Evolutionary conservation across 1,139 yeast genomes (phyloP), one percentile per base, ranked within the genome.

Genomic region (Suhomyces bribrorum): DNA sequence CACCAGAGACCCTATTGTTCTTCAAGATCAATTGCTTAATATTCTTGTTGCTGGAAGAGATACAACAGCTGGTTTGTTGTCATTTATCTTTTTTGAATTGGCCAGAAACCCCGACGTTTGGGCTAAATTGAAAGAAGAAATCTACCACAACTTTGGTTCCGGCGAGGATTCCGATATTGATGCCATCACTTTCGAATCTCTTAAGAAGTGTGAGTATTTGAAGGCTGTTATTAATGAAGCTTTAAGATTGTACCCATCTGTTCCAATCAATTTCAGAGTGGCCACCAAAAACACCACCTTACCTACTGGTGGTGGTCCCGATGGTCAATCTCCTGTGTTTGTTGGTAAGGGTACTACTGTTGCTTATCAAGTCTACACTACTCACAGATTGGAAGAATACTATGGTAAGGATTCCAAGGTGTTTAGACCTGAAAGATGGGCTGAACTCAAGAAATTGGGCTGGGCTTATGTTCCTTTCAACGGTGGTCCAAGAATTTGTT

Each of bases 31-130:
- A 54, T 63, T 73, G 27, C 59, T 77, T 47, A 75, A 75, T 47
- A 72, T 77, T 45, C 57, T 77, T 41, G 59, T 77, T 18, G 82
- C 82, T 17, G 81, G 80, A 14, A 64, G 82, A 52, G 81, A 77
- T 53, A 77, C 83, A 32, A 78, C 83, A 13, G 82, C 83, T 1
- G 75, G 77, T 3, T 59, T 76, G 31, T 66, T 78, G 38, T 69
- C 78, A 5, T 77, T 73, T 56, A 49, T 65, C 9, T 62, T 77
- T 37, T 73, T 60, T 46, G 75, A 74, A 48, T 61, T 77, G 37
- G 70, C 77, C 2, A 59, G 74, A 40, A 64, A 73, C 45, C 75
- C 74, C 7, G 54, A 54, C 3, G 58, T 73, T 11, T 74, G 60
- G 52, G 39, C 47, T 5, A 65, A 62, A 45, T 64, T 77, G 43